phyloP scores from a whole-genome alignment of 2,329 filamentous ascomycete species.

The Chrysosporium queenslandicum region DNA sequence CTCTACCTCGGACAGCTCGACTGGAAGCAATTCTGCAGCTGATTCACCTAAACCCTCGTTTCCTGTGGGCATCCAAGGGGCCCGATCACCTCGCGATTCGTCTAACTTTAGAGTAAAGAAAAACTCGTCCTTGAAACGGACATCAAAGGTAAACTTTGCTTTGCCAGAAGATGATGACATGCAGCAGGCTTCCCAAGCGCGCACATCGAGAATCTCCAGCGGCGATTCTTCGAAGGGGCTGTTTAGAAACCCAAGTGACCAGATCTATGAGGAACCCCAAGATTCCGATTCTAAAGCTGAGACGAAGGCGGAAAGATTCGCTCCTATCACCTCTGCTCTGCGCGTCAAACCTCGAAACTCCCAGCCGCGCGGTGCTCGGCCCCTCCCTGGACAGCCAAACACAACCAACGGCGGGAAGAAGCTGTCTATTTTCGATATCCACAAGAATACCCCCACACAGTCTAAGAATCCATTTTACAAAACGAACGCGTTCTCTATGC shows the following conservation, averaged over 20 bases:
- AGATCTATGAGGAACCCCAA: conserved; percentile 79
- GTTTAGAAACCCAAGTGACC: conserved; percentile 51
- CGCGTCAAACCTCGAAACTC: conserved; percentile 55
- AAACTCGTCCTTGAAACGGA: conserved; percentile 26
- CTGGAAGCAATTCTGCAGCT: background rate
- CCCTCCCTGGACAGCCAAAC: conserved; percentile 36
- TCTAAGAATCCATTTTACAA: conserved; percentile 74
- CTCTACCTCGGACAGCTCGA: background rate
- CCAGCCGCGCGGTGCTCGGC: conserved; percentile 40
- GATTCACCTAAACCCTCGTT: background rate
- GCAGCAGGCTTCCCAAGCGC: conserved; percentile 18
- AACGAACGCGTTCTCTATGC: conserved; percentile 51
- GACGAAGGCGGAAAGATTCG: conserved; percentile 20
- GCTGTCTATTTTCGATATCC: conserved; percentile 57
- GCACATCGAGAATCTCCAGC: conserved; percentile 26
- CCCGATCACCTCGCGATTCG: conserved; percentile 3
- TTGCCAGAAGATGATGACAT: conserved; percentile 26
- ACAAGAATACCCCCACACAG: conserved; percentile 73
- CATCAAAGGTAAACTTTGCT: conserved; percentile 34
- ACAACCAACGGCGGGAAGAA: conserved; percentile 38
- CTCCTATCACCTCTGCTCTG: conserved; percentile 39
- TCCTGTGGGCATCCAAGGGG: background rate
- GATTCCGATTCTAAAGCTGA: conserved; percentile 26
- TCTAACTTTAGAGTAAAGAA: conserved; percentile 15
- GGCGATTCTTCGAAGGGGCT: conserved; percentile 39